These are phyloP conservation scores for Gymnopus androsaceus DNA, from an alignment of 1,284 basidiomycete species.

Conservation along the genomic window DNA sequence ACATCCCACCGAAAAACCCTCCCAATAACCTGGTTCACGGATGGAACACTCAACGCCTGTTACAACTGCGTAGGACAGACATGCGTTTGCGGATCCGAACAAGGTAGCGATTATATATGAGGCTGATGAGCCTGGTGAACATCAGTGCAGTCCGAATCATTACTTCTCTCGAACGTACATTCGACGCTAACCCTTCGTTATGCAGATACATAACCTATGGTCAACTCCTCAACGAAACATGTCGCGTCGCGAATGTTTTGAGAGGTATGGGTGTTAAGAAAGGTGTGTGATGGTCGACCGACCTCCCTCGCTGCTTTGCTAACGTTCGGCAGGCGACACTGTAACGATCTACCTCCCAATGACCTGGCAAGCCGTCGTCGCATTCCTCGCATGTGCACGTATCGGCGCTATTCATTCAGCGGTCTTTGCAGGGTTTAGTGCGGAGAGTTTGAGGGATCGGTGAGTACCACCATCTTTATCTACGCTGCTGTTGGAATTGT, in stretches of 20 bases:
- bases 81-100: conserved; percentile 90
- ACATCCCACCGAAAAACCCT: not conserved
- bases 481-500: not conserved
- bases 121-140: conserved; percentile 90
- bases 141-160: too few species aligned
- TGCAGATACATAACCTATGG: conserved; percentile 79
- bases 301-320: too few species aligned
- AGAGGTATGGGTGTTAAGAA: conserved; percentile 91
- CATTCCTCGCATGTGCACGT: conserved; percentile 96
- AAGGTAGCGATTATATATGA: conserved; percentile 98
- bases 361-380: conserved; percentile 92
- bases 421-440: conserved; percentile 96
- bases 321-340: too few species aligned
- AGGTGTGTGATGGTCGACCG: too few species aligned
- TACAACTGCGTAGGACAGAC: conserved; percentile 99
- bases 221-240: conserved; percentile 90
- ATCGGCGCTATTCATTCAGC: conserved; percentile 99
- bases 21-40: conserved; percentile 88
- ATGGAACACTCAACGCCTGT: conserved; percentile 85
- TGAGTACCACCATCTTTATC: too few species aligned
- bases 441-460: conserved; percentile 95
- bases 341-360: conserved; percentile 83
- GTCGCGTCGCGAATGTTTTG: conserved; percentile 89
- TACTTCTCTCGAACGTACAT: too few species aligned
- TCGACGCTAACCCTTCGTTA: too few species aligned